These are phyloP conservation scores for Neonectria ditissima DNA, from an alignment of 2,329 filamentous ascomycete species.

Conservation along the genomic window DNA sequence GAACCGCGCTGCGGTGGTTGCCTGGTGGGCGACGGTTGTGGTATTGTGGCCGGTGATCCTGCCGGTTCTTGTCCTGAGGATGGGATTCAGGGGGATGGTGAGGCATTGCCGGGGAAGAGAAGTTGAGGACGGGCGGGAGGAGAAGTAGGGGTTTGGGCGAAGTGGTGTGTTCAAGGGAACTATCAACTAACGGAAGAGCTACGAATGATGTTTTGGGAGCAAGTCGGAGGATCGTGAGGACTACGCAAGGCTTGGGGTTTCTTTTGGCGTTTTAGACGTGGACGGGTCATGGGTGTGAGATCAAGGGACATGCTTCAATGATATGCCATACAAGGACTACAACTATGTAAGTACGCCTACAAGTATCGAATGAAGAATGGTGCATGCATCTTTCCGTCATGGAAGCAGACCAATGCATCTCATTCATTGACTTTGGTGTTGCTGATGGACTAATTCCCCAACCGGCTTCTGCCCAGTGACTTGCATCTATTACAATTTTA, in stretches of 20 bases:
- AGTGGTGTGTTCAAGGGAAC: not conserved
- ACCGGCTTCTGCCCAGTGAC: no score
- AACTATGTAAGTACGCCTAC: not conserved
- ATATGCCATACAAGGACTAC: not conserved
- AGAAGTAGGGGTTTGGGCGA: not conserved
- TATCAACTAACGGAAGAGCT: not conserved
- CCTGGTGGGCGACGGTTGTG: conserved; percentile 48
- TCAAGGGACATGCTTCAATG: not conserved
- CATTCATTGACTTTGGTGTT: not conserved
- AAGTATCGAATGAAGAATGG: not conserved
- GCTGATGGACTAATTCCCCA: no score
- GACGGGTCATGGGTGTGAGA: no score
- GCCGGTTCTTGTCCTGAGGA: conserved; percentile 77
- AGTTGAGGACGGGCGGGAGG: conserved; percentile 57
- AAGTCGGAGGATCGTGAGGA: not conserved
- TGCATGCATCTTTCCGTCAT: not conserved
- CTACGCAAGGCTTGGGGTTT: not conserved
- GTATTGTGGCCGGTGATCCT: conserved; percentile 69
- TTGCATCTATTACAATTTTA: not conserved
- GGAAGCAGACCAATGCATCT: not conserved
- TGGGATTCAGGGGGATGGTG: conserved; percentile 58
- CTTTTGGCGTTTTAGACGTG: not conserved
- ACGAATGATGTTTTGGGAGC: not conserved
- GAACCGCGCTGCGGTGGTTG: conserved; percentile 39
- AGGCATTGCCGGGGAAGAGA: conserved; percentile 58